Conservation (phyloP, 2,329 filamentous ascomycete genomes). For the Fonsecaea pedrosoi region DNA sequence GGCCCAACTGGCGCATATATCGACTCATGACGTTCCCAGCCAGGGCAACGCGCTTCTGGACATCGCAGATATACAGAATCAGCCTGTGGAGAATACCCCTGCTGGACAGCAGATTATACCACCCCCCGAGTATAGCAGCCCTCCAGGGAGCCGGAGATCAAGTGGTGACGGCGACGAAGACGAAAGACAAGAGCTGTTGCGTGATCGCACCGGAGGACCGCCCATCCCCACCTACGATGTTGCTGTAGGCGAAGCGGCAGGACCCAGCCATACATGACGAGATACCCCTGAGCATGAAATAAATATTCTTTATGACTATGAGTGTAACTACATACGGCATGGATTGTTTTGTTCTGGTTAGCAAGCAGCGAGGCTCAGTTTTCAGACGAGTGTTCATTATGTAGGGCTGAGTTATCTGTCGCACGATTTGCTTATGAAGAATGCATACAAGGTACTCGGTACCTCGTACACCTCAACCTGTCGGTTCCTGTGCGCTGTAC, state of each 20-base stretch:
- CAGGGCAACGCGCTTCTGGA: constrained; percentile 73
- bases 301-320: constrained; percentile 28
- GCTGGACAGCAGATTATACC: constrained; percentile 66
- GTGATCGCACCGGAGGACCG: constrained; percentile 63
- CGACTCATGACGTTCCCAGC: constrained; percentile 61
- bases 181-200: constrained; percentile 40
- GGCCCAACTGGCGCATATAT: constrained; percentile 77
- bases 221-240: constrained; percentile 86
- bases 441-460: too few species aligned
- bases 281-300: constrained; percentile 35
- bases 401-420: not conserved
- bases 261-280: constrained; percentile 37
- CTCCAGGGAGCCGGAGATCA: constrained; percentile 61
- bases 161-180: constrained; percentile 66
- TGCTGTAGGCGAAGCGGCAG: constrained; percentile 60
- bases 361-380: not conserved
- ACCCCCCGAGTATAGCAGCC: constrained; percentile 73
- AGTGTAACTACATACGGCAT: constrained; percentile 5
- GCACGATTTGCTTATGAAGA: too few species aligned
- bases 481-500: too few species aligned
- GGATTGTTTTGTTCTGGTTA: not conserved
- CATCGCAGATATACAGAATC: constrained; percentile 41
- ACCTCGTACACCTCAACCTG: too few species aligned
- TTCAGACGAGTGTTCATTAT: not conserved
- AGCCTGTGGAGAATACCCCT: constrained; percentile 43